A percentile compares a stretch with the other conserved stretches of the same genome.
These are phyloP conservation scores for Aureobasidium mangrovei DNA, from an alignment of 2,329 filamentous ascomycete species.

Conservation along the genomic window DNA sequence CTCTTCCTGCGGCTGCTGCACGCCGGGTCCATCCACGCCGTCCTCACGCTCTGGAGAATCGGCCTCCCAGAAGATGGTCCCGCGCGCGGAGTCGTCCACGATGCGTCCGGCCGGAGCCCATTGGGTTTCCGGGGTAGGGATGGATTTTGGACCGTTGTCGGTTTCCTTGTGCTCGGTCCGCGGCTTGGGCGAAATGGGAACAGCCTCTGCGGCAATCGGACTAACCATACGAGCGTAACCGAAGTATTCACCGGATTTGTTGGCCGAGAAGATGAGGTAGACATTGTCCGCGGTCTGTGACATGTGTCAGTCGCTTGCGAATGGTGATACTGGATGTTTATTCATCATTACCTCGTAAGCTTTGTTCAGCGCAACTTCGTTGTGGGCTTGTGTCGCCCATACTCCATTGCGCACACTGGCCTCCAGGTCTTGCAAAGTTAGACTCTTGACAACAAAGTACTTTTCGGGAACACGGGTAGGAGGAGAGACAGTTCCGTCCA, in stretches of 20 bases:
- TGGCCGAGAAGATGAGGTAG: conserved; percentile 89
- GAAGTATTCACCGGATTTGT: conserved; percentile 96
- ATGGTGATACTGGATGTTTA: background rate
- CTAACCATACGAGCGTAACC: conserved; percentile 89
- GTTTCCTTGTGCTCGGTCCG: conserved; percentile 45
- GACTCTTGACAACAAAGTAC: conserved; percentile 87
- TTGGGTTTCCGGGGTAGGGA: conserved; percentile 68
- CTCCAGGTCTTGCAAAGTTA: conserved; percentile 85
- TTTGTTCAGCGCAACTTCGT: conserved; percentile 72
- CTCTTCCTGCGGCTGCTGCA: conserved; percentile 21
- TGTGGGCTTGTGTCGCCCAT: conserved; percentile 93
- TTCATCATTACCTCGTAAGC: conserved; percentile 60
- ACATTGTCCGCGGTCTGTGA: conserved; percentile 68
- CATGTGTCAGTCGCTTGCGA: conserved; percentile 11
- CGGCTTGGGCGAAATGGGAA: conserved; percentile 52
- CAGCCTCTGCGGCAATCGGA: conserved; percentile 66
- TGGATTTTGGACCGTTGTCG: conserved; percentile 66
- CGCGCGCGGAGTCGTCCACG: conserved; percentile 85
- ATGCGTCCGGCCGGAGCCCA: conserved; percentile 74
- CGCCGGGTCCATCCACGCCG: conserved; percentile 17
- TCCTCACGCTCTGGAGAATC: conserved; percentile 51
- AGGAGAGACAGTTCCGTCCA: background rate
- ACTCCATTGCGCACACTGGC: conserved; percentile 77
- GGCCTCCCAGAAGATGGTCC: conserved; percentile 94
- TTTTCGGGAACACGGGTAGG: conserved; percentile 50